A percentile compares a stretch with the other conserved stretches of the same genome.
Evolutionary conservation across 1,139 yeast species (phyloP).

Genomic region (Debaryomyces nepalensis): DNA sequence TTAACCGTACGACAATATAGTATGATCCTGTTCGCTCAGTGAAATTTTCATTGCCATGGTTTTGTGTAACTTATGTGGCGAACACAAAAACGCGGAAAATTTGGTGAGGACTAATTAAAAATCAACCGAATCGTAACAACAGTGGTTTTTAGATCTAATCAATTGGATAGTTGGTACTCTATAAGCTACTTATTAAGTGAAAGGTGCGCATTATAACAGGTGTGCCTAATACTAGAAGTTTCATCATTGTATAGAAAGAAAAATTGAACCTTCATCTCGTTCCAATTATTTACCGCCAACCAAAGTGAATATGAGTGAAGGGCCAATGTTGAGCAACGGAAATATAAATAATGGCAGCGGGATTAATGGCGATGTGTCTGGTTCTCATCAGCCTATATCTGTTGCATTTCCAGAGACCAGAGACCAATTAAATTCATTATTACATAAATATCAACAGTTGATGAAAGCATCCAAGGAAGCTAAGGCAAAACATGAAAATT

Average conservation of each 20-base stretch:
- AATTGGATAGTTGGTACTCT: slow-evolving; percentile 6
- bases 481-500: slow-evolving; percentile 22
- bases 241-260: not conserved
- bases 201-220: slow-evolving; percentile 1
- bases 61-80: slow-evolving; percentile 8
- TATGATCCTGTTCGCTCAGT: slow-evolving; percentile 3
- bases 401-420: slow-evolving; percentile 33
- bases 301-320: slow-evolving; percentile 13
- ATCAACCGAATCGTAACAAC: slow-evolving; percentile 4
- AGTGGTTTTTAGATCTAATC: slow-evolving; percentile 3
- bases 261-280: slow-evolving; percentile 6
- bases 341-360: not conserved
- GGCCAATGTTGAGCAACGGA: slow-evolving; percentile 12
- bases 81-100: slow-evolving; percentile 13
- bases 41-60: slow-evolving; percentile 5
- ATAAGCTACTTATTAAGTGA: slow-evolving; percentile 5
- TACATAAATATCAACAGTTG: slow-evolving; percentile 38
- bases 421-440: slow-evolving; percentile 35
- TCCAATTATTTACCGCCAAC: not conserved
- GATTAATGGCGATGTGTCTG: slow-evolving; percentile 1
- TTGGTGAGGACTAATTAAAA: slow-evolving; percentile 9
- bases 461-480: slow-evolving; percentile 26
- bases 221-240: slow-evolving; percentile 1
- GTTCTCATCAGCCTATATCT: not conserved
- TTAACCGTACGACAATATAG: not conserved